Base-by-base conservation (phyloP, 2,329 filamentous ascomycete genomes). In the Fusarium miscanthi region DNA sequence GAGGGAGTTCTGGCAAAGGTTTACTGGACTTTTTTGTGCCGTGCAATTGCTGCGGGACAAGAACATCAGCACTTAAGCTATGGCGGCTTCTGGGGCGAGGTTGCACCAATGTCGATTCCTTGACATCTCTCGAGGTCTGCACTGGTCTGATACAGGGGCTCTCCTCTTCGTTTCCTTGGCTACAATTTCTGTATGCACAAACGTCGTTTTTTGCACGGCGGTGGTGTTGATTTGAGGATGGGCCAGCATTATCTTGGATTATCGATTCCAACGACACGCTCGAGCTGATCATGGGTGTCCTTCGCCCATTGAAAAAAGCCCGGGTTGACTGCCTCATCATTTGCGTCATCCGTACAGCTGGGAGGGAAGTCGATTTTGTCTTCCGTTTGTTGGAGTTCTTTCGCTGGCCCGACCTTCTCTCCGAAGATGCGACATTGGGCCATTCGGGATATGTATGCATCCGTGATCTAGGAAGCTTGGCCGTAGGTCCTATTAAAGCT, bases 261-360 rank as follows among this genome's bases (percentile, higher is more conserved):
- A n/a, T 43, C n/a, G 59, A 33, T 42, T 52, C 42, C 25, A 40
- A 42, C 6, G 69, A 52, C 17, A 45, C 25, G 16, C 37, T 46
- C 11, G 64, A 69, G 33, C 30, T 27, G 17, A 48, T 23, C 21
- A 31, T 58, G 16, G 59, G 54, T 41, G 59, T 52, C 35, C 35
- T 58, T 27, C 41, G 45, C 14, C 68, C 42, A n/a, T 63, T 69
- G 49, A 74, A 74, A n/a, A 74, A 74, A 30, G 68, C 71, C 5
- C 30, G 27, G 42, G 45, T 58, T 12, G 48, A 41, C 25, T 43
- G 43, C n/a, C 23, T 53, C 38, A 31, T 53, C 37, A 46, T 63
- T 16, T 23, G 37, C 17, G 21, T 41, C 13, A 21, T 56, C 42
- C 33, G 57, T 30, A 33, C 17, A 45, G 27, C 40, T 33, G 9